Conservation (phyloP, 257 asterid species). For the Gentiana straminea region DNA sequence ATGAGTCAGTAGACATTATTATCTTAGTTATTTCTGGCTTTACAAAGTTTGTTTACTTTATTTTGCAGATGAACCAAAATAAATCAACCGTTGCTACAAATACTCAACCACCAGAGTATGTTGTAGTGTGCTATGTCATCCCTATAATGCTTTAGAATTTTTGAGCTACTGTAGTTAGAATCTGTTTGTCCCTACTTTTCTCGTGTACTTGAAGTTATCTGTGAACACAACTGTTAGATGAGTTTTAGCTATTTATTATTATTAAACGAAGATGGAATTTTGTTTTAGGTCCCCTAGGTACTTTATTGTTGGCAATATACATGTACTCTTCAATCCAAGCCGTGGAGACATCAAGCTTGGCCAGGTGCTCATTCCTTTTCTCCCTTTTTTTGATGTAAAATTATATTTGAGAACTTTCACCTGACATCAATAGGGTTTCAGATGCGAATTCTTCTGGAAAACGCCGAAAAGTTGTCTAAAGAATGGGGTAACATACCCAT, state of each 20-base stretch:
- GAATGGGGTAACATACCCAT: conserved; percentile 82
- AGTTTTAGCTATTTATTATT: not conserved
- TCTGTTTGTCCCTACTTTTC: not conserved
- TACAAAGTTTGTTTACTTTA: not conserved
- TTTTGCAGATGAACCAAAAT: conserved; percentile 47
- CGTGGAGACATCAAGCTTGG: conserved; percentile 94
- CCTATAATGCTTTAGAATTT: not conserved
- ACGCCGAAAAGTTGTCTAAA: conserved; percentile 57
- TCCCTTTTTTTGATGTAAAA: not conserved
- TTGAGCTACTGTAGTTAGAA: not conserved
- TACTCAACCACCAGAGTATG: conserved; percentile 26
- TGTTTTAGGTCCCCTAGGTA: conserved; percentile 32
- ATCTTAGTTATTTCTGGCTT: not conserved
- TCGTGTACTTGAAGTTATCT: not conserved
- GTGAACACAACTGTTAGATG: too few relatives aligned
- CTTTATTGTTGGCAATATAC: conserved; percentile 70
- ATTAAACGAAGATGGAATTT: conserved; percentile 6
- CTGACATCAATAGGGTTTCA: conserved; percentile 14
- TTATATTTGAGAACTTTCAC: not conserved
- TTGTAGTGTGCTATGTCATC: conserved; percentile 9
- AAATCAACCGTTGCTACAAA: conserved; percentile 15
- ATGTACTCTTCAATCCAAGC: conserved; percentile 74
- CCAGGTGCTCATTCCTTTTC: conserved; percentile 43
- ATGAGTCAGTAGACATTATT: not conserved
- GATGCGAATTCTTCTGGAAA: conserved; percentile 72